These are phyloP conservation scores for Hericium alpestre DNA, from an alignment of 768 basidiomycete genomes.

Conservation along the genomic window DNA sequence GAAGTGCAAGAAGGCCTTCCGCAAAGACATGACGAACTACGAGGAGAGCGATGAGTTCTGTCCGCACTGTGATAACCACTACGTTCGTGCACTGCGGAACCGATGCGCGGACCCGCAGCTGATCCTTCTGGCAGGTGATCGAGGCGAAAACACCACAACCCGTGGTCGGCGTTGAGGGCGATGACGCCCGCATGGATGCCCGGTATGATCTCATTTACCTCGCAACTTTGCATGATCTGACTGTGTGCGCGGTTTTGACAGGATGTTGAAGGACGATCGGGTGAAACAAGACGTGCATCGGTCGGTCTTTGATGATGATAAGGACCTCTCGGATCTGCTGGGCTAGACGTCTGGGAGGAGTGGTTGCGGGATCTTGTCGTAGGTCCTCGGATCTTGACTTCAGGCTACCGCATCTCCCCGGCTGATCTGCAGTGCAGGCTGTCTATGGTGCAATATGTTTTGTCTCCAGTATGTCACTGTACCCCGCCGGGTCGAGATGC, in stretches of 20 bases:
- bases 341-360: slow-evolving; percentile 15
- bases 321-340: slow-evolving; percentile 28
- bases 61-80: slow-evolving; percentile 97
- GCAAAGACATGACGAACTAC: slow-evolving; percentile 86
- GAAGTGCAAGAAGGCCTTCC: slow-evolving; percentile 90
- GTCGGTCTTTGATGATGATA: slow-evolving; percentile 39
- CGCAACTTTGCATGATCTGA: background rate
- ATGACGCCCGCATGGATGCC: slow-evolving; percentile 80
- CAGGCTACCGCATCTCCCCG: no score
- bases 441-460: background rate
- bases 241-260: slow-evolving; percentile 19
- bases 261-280: slow-evolving; percentile 87
- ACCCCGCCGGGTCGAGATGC: background rate
- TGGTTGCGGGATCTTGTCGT: no score
- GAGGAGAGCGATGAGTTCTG: slow-evolving; percentile 98
- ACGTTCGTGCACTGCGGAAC: slow-evolving; percentile 43
- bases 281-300: slow-evolving; percentile 40
- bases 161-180: slow-evolving; percentile 78
- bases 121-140: slow-evolving; percentile 50
- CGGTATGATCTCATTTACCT: slow-evolving; percentile 39
- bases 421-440: no score
- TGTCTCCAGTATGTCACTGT: background rate
- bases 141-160: slow-evolving; percentile 88
- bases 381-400: no score
- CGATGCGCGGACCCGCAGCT: background rate